Percentiles rank a stretch among this genome's conserved stretches.
Evolutionary conservation across 2,329 filamentous ascomycete species (phyloP).

Genomic region (Clonostachys byssicola): DNA sequence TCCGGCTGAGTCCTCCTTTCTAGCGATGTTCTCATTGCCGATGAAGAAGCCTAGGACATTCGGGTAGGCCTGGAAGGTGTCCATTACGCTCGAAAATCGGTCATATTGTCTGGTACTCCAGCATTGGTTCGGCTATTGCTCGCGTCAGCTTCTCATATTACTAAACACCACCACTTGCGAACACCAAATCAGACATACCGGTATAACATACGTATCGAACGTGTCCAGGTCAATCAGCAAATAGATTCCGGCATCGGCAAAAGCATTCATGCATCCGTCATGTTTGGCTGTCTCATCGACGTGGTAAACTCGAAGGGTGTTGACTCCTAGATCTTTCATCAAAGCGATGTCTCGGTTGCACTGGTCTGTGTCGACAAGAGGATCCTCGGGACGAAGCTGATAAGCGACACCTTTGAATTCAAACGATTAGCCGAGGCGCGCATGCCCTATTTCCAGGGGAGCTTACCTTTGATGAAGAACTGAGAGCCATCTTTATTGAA

Average conservation of each 20-base stretch:
- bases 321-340: slow-evolving; percentile 78
- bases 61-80: slow-evolving; percentile 71
- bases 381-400: slow-evolving; percentile 61
- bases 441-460: not conserved
- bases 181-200: slow-evolving; percentile 33
- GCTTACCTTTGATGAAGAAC: slow-evolving; percentile 76
- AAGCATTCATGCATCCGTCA: slow-evolving; percentile 74
- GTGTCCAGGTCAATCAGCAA: slow-evolving; percentile 80
- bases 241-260: slow-evolving; percentile 79
- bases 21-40: slow-evolving; percentile 81
- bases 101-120: slow-evolving; percentile 73
- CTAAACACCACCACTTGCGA: not conserved
- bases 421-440: not conserved
- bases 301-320: slow-evolving; percentile 85
- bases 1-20: slow-evolving; percentile 51
- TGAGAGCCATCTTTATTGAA: slow-evolving; percentile 77
- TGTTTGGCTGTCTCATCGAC: slow-evolving; percentile 71
- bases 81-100: slow-evolving; percentile 67
- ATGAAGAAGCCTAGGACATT: slow-evolving; percentile 83
- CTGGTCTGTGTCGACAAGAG: slow-evolving; percentile 70
- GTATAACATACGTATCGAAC: slow-evolving; percentile 63
- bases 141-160: slow-evolving; percentile 4
- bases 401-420: slow-evolving; percentile 64
- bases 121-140: slow-evolving; percentile 46
- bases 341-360: slow-evolving; percentile 70